Base-by-base conservation (phyloP, 257 asterid species). In the Solanum virginianum region DNA sequence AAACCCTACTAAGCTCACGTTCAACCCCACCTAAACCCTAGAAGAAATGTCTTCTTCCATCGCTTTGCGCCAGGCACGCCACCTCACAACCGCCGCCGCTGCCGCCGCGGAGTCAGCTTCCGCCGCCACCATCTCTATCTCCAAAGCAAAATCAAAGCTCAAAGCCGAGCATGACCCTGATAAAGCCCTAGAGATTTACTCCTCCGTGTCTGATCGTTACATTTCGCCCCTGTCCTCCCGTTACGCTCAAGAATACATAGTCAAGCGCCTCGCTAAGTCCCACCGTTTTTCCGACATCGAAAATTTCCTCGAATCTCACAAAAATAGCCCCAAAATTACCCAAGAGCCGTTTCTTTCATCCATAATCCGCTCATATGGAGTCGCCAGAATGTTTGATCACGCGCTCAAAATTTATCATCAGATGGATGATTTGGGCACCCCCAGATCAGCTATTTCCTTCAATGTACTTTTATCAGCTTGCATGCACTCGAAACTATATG, bases 351-450 rank as follows among this genome's bases (percentile, higher is more conserved):
- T 91, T 91, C 90, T 96, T 60, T 87, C 94, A 5, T 88, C 94
- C 79, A 88, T 96, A 71, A 96, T 96, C 54, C 94, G 95, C 51
- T 94, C 96, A 0, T 96, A 96, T 56, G 98, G 98, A 70, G 65
- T 89, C 59, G 95, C 89, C 20, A 98, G 97, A 2, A 92, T 96
- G 99, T 84, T 92, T 79, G 95, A 96, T 15, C 92, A 93, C 57
- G 95, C 98, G 36, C 85, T 90, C 65, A 85, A 74, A 2, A 91
- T 93, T 7, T 96, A 90, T 83, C 75, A 86, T 10, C 88, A 94
- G 80, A 94, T 96, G 98, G 81, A 90, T 8, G 91, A 91, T 18
- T 83, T 96, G 39, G 97, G 96, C 82, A 94, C 97, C 56, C 97
- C 95, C 36, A 91, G 95, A 69, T 86, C 98, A 10, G 26, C 92